phyloP scores from a whole-genome alignment of 1,284 basidiomycete genomes.

The Malassezia brasiliensis region DNA sequence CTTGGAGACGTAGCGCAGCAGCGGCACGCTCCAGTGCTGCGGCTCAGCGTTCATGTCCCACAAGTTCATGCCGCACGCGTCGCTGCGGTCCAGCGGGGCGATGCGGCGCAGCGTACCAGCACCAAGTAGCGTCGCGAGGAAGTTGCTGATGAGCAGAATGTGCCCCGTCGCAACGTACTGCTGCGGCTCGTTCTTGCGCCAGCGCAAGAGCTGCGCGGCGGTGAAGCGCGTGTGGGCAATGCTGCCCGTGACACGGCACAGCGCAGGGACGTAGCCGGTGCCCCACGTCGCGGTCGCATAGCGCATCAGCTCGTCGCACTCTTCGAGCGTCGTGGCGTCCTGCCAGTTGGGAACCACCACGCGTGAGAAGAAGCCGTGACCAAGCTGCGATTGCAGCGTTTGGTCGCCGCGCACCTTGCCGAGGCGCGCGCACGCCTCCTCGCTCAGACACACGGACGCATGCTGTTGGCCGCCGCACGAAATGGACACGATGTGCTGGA shows the following conservation, averaged over 20 bases:
- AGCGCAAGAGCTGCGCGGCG: conserved; percentile 70
- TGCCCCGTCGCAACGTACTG: conserved; percentile 61
- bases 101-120: conserved; percentile 34
- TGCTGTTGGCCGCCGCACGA: conserved; percentile 83
- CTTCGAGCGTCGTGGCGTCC: conserved; percentile 70
- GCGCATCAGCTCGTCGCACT: conserved; percentile 60
- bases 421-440: conserved; percentile 55
- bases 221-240: conserved; percentile 81
- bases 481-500: conserved; percentile 58
- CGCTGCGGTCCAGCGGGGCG: conserved; percentile 52
- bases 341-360: conserved; percentile 77
- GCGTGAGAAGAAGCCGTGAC: conserved; percentile 60
- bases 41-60: conserved; percentile 53
- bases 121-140: conserved; percentile 67
- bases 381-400: conserved; percentile 53
- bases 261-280: conserved; percentile 22
- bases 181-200: conserved; percentile 55
- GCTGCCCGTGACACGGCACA: conserved; percentile 59
- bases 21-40: conserved; percentile 29
- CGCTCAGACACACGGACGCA: conserved; percentile 77
- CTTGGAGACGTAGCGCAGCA: conserved; percentile 50
- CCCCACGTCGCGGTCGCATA: not conserved
- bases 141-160: conserved; percentile 73
- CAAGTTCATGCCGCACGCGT: conserved; percentile 85
- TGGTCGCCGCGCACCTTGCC: conserved; percentile 55